Evolutionary conservation across 371 early-diverging fungal species (phyloP).

Genomic region (Zychaea mexicana): DNA sequence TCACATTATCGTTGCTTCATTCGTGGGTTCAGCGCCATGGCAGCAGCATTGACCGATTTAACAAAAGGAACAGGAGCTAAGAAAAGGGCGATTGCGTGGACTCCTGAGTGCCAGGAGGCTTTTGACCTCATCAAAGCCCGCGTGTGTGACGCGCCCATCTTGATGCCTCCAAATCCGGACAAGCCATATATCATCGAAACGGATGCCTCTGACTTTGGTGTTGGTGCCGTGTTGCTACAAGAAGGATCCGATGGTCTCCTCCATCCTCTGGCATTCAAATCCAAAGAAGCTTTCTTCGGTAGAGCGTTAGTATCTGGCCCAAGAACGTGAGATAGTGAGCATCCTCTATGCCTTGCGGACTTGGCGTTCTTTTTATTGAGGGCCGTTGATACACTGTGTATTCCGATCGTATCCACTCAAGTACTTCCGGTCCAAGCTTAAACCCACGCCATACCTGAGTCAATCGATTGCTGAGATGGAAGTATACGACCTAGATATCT

Average conservation of each 20-base stretch:
- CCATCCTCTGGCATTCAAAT: slow-evolving; percentile 23
- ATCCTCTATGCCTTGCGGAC: slow-evolving; percentile 30
- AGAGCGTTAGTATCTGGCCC: slow-evolving; percentile 23
- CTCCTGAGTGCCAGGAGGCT: background rate
- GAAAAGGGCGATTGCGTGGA: slow-evolving; percentile 15
- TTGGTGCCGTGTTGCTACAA: slow-evolving; percentile 36
- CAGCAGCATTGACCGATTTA: slow-evolving; percentile 2
- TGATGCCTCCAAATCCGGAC: slow-evolving; percentile 21
- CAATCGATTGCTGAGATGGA: slow-evolving; percentile 24
- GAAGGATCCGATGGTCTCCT: slow-evolving; percentile 35
- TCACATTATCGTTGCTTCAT: slow-evolving; percentile 22
- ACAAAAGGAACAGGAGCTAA: background rate
- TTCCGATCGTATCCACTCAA: slow-evolving; percentile 31
- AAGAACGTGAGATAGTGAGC: slow-evolving; percentile 43
- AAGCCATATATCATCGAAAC: slow-evolving; percentile 28
- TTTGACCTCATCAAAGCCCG: slow-evolving; percentile 12
- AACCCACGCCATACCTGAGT: slow-evolving; percentile 3
- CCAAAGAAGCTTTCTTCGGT: slow-evolving; percentile 16
- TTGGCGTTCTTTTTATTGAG: slow-evolving; percentile 36
- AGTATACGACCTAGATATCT: slow-evolving; percentile 21
- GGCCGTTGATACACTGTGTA: slow-evolving; percentile 19
- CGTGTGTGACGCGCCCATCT: slow-evolving; percentile 10
- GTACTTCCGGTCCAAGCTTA: slow-evolving; percentile 18
- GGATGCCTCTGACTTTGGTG: slow-evolving; percentile 31
- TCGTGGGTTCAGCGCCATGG: background rate